Evolutionary conservation across 2,329 filamentous ascomycete species (phyloP), one percentile per base, ranked within the genome.

Genomic region (Clarireedia sp.): DNA sequence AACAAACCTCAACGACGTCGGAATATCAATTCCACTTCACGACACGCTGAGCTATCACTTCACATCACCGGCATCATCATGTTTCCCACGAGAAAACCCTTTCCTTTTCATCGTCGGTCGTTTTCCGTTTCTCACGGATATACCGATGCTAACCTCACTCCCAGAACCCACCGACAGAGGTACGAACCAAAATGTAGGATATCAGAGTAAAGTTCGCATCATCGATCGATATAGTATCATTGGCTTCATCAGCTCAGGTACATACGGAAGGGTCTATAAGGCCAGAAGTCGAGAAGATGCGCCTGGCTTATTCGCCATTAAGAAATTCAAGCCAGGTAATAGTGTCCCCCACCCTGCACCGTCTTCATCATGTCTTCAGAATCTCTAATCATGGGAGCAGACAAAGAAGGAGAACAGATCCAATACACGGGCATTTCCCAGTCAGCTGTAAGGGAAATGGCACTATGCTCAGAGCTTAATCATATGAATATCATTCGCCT

Each of bases 351-450:
- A 51, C 38, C 24, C 56, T n/a, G 26, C 7, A 33, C 48, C 9
- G 14, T 7, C n/a, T 21, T 33, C 8, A 37, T 24, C 33, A 23
- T 48, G n/a, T 37, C 40, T 26, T 19, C 37, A 29, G 2, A 17
- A 16, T 38, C 16, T 38, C 7, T 23, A 40, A 44, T 12, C 26
- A 57, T 94, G 99, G 72, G 97, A 97, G 74, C 36, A 57, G 94
- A 99, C 72, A 99, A 97, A 74, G 94, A 99, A 73, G 94, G 94
- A 56, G 94, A 99, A 71, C 82, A 87, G 65, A 77, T 96, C 47
- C 88, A 95, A 66, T 99, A 99, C 72, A 97, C 94, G 0, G 94
- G 94, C 59, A 95, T 99, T 62, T 97, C 94, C 0, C 94, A 99
- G 71, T 96, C 91, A 14, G 94, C 94, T 4, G 89, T 96, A 62